Base-by-base conservation (phyloP, 805 yeast genomes). In the Candida silvicultrix region DNA sequence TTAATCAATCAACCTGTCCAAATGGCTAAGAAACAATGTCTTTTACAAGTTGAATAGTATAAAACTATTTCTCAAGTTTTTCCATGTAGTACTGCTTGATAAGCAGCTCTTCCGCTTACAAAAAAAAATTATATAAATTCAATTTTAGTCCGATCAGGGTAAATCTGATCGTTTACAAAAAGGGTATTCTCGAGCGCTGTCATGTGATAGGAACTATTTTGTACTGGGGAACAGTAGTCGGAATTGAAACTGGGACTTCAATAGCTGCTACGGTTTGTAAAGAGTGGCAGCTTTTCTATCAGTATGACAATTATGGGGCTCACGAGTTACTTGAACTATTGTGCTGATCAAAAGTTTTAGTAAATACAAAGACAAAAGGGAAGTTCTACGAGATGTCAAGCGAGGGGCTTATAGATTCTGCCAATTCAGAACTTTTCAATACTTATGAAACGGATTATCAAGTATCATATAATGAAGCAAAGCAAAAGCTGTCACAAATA, bases 381-480 rank as follows among this genome's bases (percentile, higher is more conserved):
- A n/a, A n/a, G n/a, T n/a, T n/a, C n/a, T n/a, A n/a, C n/a, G n/a
- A n/a, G n/a, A 59, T 59, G 64, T 58, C 64, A 1, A 47, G 40
- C 21, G 56, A 53, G 28, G 57, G 55, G 2, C 49, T 59, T 15
- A 29, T 59, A 38, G 64, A 54, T 19, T 18, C 47, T 8, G 42
- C 54, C 3, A 54, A 51, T 40, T 51, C 58, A 9, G 64, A 59
- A 28, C 55, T 59, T 11, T 59, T 59, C 45, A 45, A 41, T 34
- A 58, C 64, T 0, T 70, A 70, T 39, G 74, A 69, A 45, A 55
- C 71, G 0, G 75, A 70, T 37, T 70, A 59, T 49, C 80, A 81
- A 59, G 73, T 85, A 50, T 80, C 89, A 2, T 73, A 75, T 50
- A 78, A 78, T 43, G 95, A 87, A 52, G 83, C 89, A 31, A 77